Conservation (phyloP, 306 rosid genomes). For the Urtica urens region DNA sequence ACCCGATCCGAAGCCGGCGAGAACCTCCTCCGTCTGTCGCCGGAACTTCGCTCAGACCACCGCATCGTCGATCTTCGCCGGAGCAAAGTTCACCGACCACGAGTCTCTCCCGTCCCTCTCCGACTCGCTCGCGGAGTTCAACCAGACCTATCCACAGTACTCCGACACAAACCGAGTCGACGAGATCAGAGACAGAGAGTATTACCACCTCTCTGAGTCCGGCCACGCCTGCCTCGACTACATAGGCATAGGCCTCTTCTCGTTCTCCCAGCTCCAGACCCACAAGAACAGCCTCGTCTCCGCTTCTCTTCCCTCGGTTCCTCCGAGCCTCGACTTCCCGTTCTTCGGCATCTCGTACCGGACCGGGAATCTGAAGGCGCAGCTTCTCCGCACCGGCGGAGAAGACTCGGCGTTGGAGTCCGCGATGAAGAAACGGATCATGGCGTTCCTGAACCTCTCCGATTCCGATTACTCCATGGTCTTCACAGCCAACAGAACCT, state of each 20-base stretch:
- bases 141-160: slow-evolving; percentile 52
- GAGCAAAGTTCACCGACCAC: slow-evolving; percentile 64
- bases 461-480: slow-evolving; percentile 73
- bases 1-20: slow-evolving; percentile 23
- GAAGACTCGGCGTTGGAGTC: slow-evolving; percentile 59
- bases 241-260: slow-evolving; percentile 87
- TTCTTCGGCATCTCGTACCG: slow-evolving; percentile 57
- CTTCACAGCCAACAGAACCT: slow-evolving; percentile 83
- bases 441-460: slow-evolving; percentile 52
- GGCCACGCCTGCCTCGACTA: slow-evolving; percentile 73
- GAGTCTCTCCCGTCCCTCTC: slow-evolving; percentile 69
- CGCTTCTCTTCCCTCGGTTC: slow-evolving; percentile 25
- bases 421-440: slow-evolving; percentile 53
- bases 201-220: slow-evolving; percentile 46
- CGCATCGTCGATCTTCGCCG: slow-evolving; percentile 58
- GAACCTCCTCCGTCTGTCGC: slow-evolving; percentile 50
- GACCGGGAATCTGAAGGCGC: slow-evolving; percentile 56
- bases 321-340: slow-evolving; percentile 35
- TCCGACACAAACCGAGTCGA: slow-evolving; percentile 51
- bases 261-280: slow-evolving; percentile 49
- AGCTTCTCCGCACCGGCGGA: slow-evolving; percentile 61
- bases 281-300: slow-evolving; percentile 25
- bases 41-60: slow-evolving; percentile 49
- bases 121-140: slow-evolving; percentile 57
- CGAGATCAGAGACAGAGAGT: slow-evolving; percentile 51